Evolutionary conservation across 2,329 filamentous ascomycete species (phyloP).

Genomic region (Coniochaeta sp.): DNA sequence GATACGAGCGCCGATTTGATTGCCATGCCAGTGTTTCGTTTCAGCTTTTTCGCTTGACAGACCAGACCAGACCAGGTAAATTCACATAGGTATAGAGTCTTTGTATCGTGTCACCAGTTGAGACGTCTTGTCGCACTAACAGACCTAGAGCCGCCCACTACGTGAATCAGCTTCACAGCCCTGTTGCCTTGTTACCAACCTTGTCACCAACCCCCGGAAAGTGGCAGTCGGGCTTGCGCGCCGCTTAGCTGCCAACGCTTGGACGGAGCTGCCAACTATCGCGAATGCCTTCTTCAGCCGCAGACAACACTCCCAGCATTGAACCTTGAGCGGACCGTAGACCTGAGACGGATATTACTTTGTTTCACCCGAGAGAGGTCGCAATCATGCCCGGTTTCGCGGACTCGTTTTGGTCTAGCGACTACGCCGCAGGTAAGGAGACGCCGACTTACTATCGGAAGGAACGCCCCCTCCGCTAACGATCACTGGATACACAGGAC

Average conservation of each 20-base stretch:
- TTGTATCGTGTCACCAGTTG: background rate
- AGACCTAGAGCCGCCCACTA: background rate
- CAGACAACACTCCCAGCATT: background rate
- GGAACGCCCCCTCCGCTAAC: conserved; percentile 5
- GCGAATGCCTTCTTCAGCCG: conserved; percentile 3
- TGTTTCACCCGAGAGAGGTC: conserved; percentile 18
- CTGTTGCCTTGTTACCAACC: background rate
- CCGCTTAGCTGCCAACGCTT: too few species aligned
- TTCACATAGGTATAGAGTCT: background rate
- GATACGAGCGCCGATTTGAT: background rate
- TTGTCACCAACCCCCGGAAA: background rate
- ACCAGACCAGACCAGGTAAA: background rate
- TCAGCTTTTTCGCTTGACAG: background rate
- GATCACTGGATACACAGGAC: conserved; percentile 37
- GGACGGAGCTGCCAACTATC: background rate
- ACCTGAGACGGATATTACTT: background rate
- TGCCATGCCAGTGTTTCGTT: background rate
- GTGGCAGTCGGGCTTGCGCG: background rate
- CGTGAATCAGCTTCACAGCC: background rate
- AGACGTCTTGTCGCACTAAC: background rate
- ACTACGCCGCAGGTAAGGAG: conserved; percentile 82
- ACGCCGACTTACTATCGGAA: background rate
- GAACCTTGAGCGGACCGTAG: background rate
- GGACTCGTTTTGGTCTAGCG: conserved; percentile 94
- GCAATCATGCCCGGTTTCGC: conserved; percentile 73